phyloP scores from a whole-genome alignment of 164 flowering plant genomes.

The Vitis cinerea region DNA sequence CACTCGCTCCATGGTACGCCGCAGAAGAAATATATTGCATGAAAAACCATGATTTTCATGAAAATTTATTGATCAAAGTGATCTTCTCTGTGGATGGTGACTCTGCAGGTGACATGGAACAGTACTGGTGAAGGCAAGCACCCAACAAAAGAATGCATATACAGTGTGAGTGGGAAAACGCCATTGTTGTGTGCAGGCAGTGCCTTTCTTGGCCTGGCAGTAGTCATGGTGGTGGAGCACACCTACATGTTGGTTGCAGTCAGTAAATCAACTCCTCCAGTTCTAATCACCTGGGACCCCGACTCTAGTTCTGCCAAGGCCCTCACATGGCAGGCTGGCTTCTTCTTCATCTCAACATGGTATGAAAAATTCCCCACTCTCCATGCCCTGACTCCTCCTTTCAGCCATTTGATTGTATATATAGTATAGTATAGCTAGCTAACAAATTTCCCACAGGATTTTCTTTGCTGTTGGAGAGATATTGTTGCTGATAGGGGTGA shows the following conservation, averaged over 20 bases:
- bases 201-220: slow-evolving; percentile 66
- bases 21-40: too few species aligned
- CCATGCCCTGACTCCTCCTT: too few species aligned
- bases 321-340: slow-evolving; percentile 60
- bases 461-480: slow-evolving; percentile 78
- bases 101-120: slow-evolving; percentile 59
- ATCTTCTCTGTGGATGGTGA: not conserved
- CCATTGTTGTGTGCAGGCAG: slow-evolving; percentile 56
- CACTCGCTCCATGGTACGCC: slow-evolving; percentile 67
- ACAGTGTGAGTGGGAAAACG: slow-evolving; percentile 65
- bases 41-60: too few species aligned
- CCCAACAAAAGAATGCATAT: slow-evolving; percentile 45
- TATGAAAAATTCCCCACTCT: slow-evolving; percentile 17
- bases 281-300: slow-evolving; percentile 47
- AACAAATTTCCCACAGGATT: slow-evolving; percentile 39
- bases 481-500: slow-evolving; percentile 63
- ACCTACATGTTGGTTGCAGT: slow-evolving; percentile 57
- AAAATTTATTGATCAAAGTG: not conserved
- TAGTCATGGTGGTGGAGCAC: slow-evolving; percentile 67
- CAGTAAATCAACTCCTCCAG: slow-evolving; percentile 45
- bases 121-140: slow-evolving; percentile 17
- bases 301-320: slow-evolving; percentile 30
- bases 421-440: too few species aligned
- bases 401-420: too few species aligned
- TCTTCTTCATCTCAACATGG: slow-evolving; percentile 77